A percentile compares a stretch with the other conserved stretches of the same genome.
These are phyloP conservation scores for Millerago galiae DNA, from an alignment of 805 yeast species.

Conservation along the genomic window DNA sequence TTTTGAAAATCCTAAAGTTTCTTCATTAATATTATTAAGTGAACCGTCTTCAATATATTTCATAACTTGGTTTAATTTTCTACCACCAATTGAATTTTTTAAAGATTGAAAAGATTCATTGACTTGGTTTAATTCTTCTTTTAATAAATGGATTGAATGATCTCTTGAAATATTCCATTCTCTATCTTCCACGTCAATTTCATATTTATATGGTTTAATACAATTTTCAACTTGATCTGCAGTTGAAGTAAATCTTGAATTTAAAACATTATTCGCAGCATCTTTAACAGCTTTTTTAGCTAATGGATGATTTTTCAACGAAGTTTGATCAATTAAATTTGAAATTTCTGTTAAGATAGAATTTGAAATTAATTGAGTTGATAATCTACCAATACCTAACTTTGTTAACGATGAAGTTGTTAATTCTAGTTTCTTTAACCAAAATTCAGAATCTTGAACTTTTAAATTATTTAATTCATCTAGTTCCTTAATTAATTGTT, in stretches of 20 bases:
- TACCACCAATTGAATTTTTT: conserved; percentile 70
- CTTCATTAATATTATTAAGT: conserved; percentile 37
- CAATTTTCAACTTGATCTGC: conserved; percentile 99
- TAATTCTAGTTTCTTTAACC: conserved; percentile 84
- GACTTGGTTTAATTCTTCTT: conserved; percentile 84
- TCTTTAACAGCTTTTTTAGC: conserved; percentile 76
- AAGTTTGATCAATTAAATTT: conserved; percentile 65
- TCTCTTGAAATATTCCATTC: conserved; percentile 86
- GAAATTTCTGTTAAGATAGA: conserved; percentile 74
- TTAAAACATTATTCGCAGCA: conserved; percentile 76
- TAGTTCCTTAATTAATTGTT: conserved; percentile 35
- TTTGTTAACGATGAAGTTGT: conserved; percentile 82
- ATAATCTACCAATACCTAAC: conserved; percentile 86
- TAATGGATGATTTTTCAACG: conserved; percentile 78
- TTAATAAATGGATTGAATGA: conserved; percentile 63
- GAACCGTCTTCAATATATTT: conserved; percentile 47
- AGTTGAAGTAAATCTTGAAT: conserved; percentile 76
- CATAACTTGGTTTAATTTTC: conserved; percentile 78
- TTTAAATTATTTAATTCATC: conserved; percentile 49
- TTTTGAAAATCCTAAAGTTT: conserved; percentile 79
- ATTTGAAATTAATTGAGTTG: conserved; percentile 77
- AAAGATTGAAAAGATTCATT: conserved; percentile 52
- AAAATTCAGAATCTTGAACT: conserved; percentile 61
- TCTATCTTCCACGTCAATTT: conserved; percentile 90
- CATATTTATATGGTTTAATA: conserved; percentile 96